phyloP scores from a whole-genome alignment of 768 basidiomycete species.

The Rhizopogon vinicolor region DNA sequence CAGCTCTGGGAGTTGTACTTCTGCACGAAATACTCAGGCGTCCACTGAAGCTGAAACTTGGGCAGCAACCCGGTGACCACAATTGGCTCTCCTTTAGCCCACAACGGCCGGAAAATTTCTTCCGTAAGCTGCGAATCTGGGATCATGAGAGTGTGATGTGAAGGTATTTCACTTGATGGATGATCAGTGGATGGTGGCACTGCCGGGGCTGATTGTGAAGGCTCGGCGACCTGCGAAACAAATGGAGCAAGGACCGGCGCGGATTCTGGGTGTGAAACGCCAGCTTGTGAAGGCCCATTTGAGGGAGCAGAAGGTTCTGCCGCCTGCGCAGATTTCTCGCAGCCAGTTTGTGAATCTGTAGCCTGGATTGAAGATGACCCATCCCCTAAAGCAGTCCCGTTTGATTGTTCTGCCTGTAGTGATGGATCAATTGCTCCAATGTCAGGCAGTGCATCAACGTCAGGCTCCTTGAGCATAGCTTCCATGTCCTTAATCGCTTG shows the following conservation, averaged over 20 bases:
- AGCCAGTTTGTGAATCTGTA: not conserved
- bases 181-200: conserved; percentile 7
- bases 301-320: not conserved
- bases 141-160: conserved; percentile 42
- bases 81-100: conserved; percentile 72
- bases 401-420: conserved; percentile 16
- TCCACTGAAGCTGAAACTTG: conserved; percentile 72
- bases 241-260: not conserved
- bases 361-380: not conserved
- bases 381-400: not conserved
- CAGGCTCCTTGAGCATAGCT: conserved; percentile 34
- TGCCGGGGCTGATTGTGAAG: not conserved
- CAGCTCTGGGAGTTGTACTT: conserved; percentile 61
- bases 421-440: conserved; percentile 25
- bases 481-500: conserved; percentile 70
- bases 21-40: conserved; percentile 74
- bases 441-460: conserved; percentile 19
- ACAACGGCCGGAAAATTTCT: conserved; percentile 59
- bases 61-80: conserved; percentile 65
- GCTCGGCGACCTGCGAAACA: not conserved
- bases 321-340: not conserved
- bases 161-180: conserved; percentile 35
- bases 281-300: not conserved
- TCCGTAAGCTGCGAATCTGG: conserved; percentile 47
- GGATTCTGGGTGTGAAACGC: not conserved